phyloP scores from a whole-genome alignment of 345 rosid genomes.

The Heritiera fomes region DNA sequence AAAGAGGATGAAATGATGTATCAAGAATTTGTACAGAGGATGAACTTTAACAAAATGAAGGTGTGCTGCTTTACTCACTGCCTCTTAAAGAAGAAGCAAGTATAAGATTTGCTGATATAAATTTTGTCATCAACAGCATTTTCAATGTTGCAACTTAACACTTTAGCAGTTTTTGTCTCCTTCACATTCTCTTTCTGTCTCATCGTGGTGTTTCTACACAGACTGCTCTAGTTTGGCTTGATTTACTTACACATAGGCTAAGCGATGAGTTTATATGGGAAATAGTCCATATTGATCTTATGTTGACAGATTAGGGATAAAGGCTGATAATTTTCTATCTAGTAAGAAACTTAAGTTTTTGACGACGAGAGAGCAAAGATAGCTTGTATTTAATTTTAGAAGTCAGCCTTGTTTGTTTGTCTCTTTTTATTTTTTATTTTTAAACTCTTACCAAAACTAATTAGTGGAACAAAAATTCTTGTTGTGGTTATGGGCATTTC shows the following conservation, averaged over 20 bases:
- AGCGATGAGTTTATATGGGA: no score
- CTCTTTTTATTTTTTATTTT: not conserved
- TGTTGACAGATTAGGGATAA: no score
- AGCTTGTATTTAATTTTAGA: not conserved
- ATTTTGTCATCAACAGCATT: not conserved
- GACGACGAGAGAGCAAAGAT: not conserved
- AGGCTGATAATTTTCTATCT: no score
- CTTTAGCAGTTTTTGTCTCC: no score
- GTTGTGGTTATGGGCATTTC: not conserved
- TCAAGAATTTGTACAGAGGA: slow-evolving; percentile 73
- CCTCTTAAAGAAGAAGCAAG: not conserved
- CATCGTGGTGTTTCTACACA: no score
- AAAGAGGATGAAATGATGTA: slow-evolving; percentile 94
- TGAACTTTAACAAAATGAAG: slow-evolving; percentile 90
- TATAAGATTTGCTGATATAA: not conserved
- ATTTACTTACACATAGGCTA: no score
- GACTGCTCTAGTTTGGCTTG: no score
- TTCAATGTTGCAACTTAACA: not conserved
- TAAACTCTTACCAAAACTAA: not conserved
- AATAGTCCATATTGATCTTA: no score
- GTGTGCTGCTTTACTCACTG: slow-evolving; percentile 38
- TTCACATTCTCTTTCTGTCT: no score
- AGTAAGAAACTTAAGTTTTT: not conserved
- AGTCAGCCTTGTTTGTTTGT: not conserved
- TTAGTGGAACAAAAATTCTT: not conserved